Evolutionary conservation across 768 basidiomycete genomes (phyloP).

Genomic region (Podaxis sp.): DNA sequence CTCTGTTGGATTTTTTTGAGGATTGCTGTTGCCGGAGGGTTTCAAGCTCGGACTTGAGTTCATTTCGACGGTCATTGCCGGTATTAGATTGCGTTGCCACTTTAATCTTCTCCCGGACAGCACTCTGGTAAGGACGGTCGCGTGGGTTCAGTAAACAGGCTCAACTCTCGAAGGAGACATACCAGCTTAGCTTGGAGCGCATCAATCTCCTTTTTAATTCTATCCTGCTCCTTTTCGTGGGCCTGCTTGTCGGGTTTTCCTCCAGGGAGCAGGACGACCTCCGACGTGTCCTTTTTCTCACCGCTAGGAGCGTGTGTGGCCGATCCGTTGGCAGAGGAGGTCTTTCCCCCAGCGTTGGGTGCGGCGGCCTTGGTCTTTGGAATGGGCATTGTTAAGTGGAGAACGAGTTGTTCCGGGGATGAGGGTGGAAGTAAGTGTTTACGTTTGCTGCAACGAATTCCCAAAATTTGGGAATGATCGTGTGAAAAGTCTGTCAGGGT

Average conservation of each 20-base stretch:
- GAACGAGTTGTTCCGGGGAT: slow-evolving; percentile 22
- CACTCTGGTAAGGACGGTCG: slow-evolving; percentile 43
- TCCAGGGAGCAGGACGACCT: slow-evolving; percentile 34
- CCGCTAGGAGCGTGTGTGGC: slow-evolving; percentile 44
- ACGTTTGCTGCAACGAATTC: slow-evolving; percentile 14
- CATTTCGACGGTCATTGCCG: slow-evolving; percentile 64
- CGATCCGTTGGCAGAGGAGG: slow-evolving; percentile 46
- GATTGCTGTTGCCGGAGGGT: slow-evolving; percentile 77
- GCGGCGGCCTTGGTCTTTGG: slow-evolving; percentile 55
- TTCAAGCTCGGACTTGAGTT: slow-evolving; percentile 81
- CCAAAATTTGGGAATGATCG: slow-evolving; percentile 25
- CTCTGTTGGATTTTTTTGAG: slow-evolving; percentile 65
- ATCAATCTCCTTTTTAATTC: slow-evolving; percentile 82
- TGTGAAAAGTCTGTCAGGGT: slow-evolving; percentile 20
- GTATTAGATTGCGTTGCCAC: slow-evolving; percentile 36
- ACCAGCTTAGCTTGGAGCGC: slow-evolving; percentile 78
- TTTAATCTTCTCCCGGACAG: slow-evolving; percentile 75
- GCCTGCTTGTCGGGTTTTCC: slow-evolving; percentile 82
- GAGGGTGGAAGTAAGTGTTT: slow-evolving; percentile 10
- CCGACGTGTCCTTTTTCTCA: slow-evolving; percentile 46
- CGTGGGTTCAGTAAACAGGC: slow-evolving; percentile 12
- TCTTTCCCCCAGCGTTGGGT: slow-evolving; percentile 43
- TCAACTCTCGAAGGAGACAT: slow-evolving; percentile 31
- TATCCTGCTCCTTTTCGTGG: slow-evolving; percentile 86
- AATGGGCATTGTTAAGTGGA: slow-evolving; percentile 39